phyloP scores from a whole-genome alignment of 495 filamentous ascomycete genomes.

The Aspergillus ostianus region DNA sequence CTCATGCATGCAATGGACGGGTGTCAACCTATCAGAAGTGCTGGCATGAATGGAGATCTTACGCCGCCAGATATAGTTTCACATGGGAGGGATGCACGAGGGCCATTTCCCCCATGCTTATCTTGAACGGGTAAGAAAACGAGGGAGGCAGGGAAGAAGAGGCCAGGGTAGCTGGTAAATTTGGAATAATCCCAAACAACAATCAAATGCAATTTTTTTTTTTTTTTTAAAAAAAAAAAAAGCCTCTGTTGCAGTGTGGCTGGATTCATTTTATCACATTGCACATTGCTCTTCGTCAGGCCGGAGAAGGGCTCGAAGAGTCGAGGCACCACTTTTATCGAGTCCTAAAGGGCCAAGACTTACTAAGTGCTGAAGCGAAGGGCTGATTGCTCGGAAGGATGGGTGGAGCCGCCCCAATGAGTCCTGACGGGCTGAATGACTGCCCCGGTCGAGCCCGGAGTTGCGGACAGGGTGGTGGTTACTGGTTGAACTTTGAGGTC shows the following conservation, averaged over 20 bases:
- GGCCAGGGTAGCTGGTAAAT: not conserved
- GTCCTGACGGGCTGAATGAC: slow-evolving; percentile 14
- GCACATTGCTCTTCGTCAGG: slow-evolving; percentile 8
- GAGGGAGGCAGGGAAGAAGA: slow-evolving; percentile 2
- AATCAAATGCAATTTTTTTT: not conserved
- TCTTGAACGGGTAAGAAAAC: slow-evolving; percentile 12
- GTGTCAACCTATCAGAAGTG: not conserved
- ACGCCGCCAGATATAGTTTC: slow-evolving; percentile 8
- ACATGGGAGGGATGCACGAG: slow-evolving; percentile 23
- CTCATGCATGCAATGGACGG: not conserved
- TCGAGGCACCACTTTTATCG: slow-evolving; percentile 9
- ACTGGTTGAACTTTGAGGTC: too few relatives aligned
- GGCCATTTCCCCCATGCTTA: slow-evolving; percentile 8
- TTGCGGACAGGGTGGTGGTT: not conserved
- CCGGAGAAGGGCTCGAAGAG: slow-evolving; percentile 12
- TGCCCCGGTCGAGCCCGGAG: slow-evolving; percentile 3
- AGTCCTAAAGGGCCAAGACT: slow-evolving; percentile 21
- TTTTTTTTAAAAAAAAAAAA: too few relatives aligned
- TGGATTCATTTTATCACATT: slow-evolving; percentile 18
- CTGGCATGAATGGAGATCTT: slow-evolving; percentile 6
- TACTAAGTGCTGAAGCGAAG: slow-evolving; percentile 15
- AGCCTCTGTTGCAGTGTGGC: slow-evolving; percentile 14
- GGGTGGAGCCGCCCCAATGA: slow-evolving; percentile 18
- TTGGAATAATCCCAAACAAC: not conserved
- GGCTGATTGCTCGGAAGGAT: slow-evolving; percentile 19